phyloP scores from a whole-genome alignment of 169 alveolate species.

The Cryptosporidium xiaoi region DNA sequence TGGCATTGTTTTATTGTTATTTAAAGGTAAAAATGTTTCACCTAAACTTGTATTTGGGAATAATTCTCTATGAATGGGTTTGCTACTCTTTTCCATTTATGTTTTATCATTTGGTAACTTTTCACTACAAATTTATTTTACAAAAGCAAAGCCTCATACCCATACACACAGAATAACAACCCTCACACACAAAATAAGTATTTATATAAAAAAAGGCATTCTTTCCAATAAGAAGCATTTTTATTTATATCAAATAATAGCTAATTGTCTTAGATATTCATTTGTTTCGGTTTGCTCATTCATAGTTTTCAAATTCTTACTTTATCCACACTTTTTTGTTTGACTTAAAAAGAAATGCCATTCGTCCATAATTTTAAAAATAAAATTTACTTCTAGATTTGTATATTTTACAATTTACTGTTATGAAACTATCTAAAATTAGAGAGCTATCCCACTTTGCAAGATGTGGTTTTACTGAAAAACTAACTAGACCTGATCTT shows the following conservation, averaged over 20 bases:
- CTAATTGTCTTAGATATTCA: neutral
- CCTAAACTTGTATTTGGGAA: constrained; percentile 53
- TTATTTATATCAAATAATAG: no score
- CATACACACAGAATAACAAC: constrained; percentile 10
- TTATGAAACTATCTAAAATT: constrained; percentile 24
- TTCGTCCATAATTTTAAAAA: neutral
- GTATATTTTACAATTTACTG: neutral
- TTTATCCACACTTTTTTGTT: constrained; percentile 34
- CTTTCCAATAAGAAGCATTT: no score
- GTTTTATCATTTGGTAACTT: neutral
- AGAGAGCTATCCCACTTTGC: constrained; percentile 38
- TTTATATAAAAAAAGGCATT: neutral
- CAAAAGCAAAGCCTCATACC: neutral
- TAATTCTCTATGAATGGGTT: constrained; percentile 13
- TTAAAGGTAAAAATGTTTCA: constrained; percentile 31
- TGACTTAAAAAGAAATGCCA: neutral
- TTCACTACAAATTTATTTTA: neutral
- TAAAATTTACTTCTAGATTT: neutral
- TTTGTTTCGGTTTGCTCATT: neutral
- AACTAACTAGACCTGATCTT: constrained; percentile 13
- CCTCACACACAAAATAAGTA: constrained; percentile 20
- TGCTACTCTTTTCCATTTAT: constrained; percentile 20
- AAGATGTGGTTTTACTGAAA: constrained; percentile 67
- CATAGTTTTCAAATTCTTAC: neutral
- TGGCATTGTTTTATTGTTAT: constrained; percentile 18